phyloP scores from a whole-genome alignment of 2,329 filamentous ascomycete species.

The Ophiostoma sp. region DNA sequence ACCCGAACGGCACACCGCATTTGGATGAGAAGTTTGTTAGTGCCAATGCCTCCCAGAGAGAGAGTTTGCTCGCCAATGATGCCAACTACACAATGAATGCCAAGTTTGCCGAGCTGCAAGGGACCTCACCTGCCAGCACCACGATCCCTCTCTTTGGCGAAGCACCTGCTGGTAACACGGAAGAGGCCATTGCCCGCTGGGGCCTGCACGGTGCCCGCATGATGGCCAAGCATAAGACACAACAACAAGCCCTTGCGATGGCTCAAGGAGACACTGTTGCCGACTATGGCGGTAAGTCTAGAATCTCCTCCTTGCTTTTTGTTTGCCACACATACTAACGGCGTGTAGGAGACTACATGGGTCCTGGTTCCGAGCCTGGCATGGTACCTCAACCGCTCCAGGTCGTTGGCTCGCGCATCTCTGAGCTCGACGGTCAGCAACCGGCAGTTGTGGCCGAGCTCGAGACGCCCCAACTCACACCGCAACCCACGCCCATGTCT shows the following conservation, averaged over 20 bases:
- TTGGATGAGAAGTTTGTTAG: neutral
- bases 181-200: slow-evolving; percentile 15
- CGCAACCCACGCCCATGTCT: neutral
- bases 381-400: neutral
- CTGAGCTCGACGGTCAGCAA: slow-evolving; percentile 26
- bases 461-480: slow-evolving; percentile 23
- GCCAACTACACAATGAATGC: neutral
- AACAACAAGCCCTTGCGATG: neutral
- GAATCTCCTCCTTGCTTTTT: neutral
- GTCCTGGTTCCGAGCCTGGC: neutral
- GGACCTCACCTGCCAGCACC: neutral
- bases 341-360: slow-evolving; percentile 16
- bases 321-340: neutral
- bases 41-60: neutral
- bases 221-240: slow-evolving; percentile 11
- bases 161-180: neutral
- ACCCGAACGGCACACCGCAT: neutral
- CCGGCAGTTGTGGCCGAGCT: slow-evolving; percentile 23
- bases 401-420: neutral
- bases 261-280: neutral
- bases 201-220: slow-evolving; percentile 19
- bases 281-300: slow-evolving; percentile 22
- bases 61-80: neutral
- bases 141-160: slow-evolving; percentile 21
- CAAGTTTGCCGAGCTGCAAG: slow-evolving; percentile 10